Conservation (phyloP, 805 yeast species). For the Nakazawaea wyomingensis region DNA sequence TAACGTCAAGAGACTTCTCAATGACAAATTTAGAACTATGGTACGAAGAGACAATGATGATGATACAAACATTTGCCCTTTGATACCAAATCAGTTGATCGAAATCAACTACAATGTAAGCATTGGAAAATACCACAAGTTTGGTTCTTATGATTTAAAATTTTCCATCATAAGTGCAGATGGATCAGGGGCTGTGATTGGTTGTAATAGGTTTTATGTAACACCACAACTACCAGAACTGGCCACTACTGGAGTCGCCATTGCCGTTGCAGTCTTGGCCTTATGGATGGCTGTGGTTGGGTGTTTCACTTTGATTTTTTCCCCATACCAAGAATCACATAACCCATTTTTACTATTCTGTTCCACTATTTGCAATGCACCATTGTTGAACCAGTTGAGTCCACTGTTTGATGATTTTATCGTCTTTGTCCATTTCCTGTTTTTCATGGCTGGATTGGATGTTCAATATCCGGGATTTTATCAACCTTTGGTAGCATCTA, state of each 20-base stretch:
- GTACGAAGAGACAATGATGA: constrained; percentile 1
- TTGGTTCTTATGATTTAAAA: constrained; percentile 41
- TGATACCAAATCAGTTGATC: constrained; percentile 21
- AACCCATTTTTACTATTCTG: constrained; percentile 48
- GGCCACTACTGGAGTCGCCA: constrained; percentile 34
- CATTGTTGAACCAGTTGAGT: constrained; percentile 48
- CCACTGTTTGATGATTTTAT: constrained; percentile 47
- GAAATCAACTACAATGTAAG: constrained; percentile 20
- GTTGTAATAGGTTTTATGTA: constrained; percentile 42
- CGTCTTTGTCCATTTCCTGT: constrained; percentile 53
- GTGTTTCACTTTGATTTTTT: constrained; percentile 32
- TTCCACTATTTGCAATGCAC: constrained; percentile 54
- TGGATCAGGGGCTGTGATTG: constrained; percentile 30
- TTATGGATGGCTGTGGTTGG: constrained; percentile 30
- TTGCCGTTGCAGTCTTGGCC: constrained; percentile 36
- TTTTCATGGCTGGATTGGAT: constrained; percentile 50
- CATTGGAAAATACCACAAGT: constrained; percentile 22
- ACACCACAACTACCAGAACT: constrained; percentile 41
- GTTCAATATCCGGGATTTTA: constrained; percentile 59
- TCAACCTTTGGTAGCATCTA: constrained; percentile 45
- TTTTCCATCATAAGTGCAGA: constrained; percentile 39
- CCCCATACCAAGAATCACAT: constrained; percentile 57
- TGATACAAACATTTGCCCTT: constrained; percentile 24
- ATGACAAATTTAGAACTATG: too few relatives aligned
- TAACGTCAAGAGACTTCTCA: background rate